These are phyloP conservation scores for Asterionellopsis glacialis DNA, from an alignment of 108 stramenopile genomes.

Conservation along the genomic window DNA sequence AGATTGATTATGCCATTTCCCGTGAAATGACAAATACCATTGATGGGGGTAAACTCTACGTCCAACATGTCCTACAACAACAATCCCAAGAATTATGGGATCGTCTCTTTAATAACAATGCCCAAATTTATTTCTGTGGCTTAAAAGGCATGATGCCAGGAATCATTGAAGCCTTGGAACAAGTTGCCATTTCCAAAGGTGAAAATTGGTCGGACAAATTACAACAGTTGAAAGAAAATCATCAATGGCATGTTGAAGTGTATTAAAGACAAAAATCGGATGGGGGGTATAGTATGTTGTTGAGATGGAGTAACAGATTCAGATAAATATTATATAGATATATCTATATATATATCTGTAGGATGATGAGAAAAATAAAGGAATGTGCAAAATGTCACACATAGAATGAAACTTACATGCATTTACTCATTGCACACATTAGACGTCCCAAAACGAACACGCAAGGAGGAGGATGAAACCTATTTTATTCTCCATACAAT, in stretches of 20 bases:
- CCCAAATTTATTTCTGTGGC: constrained; percentile 84
- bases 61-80: constrained; percentile 73
- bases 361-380: too few species aligned
- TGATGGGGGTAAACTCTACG: constrained; percentile 77
- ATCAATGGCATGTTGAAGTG: constrained; percentile 85
- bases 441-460: too few species aligned
- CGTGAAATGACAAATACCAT: constrained; percentile 67
- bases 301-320: too few species aligned
- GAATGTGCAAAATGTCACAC: too few species aligned
- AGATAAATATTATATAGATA: too few species aligned
- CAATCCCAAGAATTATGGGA: constrained; percentile 61
- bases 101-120: constrained; percentile 52
- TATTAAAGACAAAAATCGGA: too few species aligned
- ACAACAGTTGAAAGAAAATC: constrained; percentile 51
- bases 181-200: constrained; percentile 47
- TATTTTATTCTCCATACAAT: too few species aligned
- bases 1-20: constrained; percentile 72
- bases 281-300: too few species aligned
- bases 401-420: too few species aligned
- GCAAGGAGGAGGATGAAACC: too few species aligned
- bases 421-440: too few species aligned
- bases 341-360: too few species aligned
- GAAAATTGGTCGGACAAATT: constrained; percentile 58
- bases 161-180: constrained; percentile 70
- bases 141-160: constrained; percentile 92